Evolutionary conservation across 257 asterid genomes (phyloP), one percentile per base, ranked within the genome.

Genomic region (Oldenlandia corymbosa): DNA sequence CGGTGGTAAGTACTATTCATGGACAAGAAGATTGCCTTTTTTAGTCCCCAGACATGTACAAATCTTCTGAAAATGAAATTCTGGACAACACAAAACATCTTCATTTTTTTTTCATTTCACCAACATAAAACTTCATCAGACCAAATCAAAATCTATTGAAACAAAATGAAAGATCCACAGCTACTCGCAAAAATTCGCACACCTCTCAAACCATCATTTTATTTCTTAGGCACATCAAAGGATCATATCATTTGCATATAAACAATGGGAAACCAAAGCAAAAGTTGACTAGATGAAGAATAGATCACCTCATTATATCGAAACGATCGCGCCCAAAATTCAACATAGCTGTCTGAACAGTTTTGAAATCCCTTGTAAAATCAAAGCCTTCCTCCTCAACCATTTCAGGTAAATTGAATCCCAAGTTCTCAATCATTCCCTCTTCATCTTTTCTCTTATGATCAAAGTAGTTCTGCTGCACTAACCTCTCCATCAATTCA

Each of bases 381-480:
- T 88, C 88, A 12, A 75, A 58, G 43, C 79, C 76, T 63, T 77
- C 79, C 36, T 76, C 85, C 24, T 75, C 88, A 16, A 53, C 80
- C 20, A 61, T 71, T 39, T 71, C 93, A 6, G 81, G 49, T 20
- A 79, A n/a, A 58, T 73, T 82, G 27, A 91, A 73, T 13, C 96
- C 98, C 63, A 85, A 78, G 60, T 79, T 76, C 75, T 78, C 87
- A 74, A 92, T 71, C 97, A 92, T 82, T 1, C 83, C 83, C 20
- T 88, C 95, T 77, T 92, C 98, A 46, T 92, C 98, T 80, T 79
- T 92, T 76, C 97, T 88, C 84, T 53, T 82, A 58, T 84, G 86
- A 74, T 92, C 98, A 78, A 92, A 87, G 76, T 92, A 92, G 76
- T 92, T 92, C 80, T 86, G 98, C 83, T 87, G 85, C 71, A 92